Conservation (phyloP, 345 rosid species). For the Citrus trifoliata region DNA sequence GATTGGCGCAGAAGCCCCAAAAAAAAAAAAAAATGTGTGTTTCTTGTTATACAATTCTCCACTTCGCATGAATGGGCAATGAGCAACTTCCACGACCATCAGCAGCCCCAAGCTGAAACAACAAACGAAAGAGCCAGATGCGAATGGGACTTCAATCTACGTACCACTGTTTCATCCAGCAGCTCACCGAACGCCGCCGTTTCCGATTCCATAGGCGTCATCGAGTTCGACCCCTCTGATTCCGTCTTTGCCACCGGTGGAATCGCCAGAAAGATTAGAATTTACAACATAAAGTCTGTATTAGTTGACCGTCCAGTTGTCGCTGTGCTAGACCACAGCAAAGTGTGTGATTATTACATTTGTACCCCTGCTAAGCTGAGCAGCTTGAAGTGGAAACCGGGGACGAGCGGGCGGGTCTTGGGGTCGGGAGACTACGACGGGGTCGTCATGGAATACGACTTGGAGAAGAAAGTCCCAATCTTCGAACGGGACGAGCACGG, state of each 20-base stretch:
- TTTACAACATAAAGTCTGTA: slow-evolving; percentile 48
- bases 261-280: slow-evolving; percentile 75
- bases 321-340: slow-evolving; percentile 39
- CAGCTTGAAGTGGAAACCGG: slow-evolving; percentile 74
- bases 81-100: slow-evolving; percentile 24
- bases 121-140: slow-evolving; percentile 29
- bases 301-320: background rate
- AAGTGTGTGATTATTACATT: slow-evolving; percentile 51
- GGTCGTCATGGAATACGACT: slow-evolving; percentile 77
- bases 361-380: slow-evolving; percentile 93
- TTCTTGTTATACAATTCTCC: slow-evolving; percentile 12
- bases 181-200: slow-evolving; percentile 21
- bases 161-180: slow-evolving; percentile 52
- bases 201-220: slow-evolving; percentile 70
- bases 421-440: slow-evolving; percentile 95
- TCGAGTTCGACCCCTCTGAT: slow-evolving; percentile 66
- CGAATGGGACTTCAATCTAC: slow-evolving; percentile 69
- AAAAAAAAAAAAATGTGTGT: background rate
- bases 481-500: slow-evolving; percentile 96
- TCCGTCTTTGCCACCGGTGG: slow-evolving; percentile 75
- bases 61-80: slow-evolving; percentile 57
- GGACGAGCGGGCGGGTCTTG: slow-evolving; percentile 46
- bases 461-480: slow-evolving; percentile 51
- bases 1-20: slow-evolving; percentile 30
- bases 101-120: background rate